These are phyloP conservation scores for Santalum album DNA, from an alignment of 164 flowering plant species.

Conservation along the genomic window DNA sequence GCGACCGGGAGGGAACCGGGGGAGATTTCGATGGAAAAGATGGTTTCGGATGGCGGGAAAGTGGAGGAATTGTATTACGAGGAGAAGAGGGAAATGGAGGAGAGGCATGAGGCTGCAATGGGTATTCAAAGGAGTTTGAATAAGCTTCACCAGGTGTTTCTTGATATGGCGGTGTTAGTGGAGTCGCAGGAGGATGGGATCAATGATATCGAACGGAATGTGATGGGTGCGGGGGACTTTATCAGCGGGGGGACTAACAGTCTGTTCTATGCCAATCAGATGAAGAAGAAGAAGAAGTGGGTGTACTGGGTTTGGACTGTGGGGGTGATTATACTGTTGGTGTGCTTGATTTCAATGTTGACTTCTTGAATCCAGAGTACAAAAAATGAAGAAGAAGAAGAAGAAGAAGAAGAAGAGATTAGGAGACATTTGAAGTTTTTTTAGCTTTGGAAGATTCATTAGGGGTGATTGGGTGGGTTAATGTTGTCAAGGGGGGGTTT, in stretches of 20 bases:
- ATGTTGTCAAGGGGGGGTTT: too few relatives aligned
- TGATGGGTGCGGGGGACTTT: slow-evolving; percentile 36
- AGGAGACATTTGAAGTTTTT: too few relatives aligned
- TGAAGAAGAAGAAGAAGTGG: slow-evolving; percentile 47
- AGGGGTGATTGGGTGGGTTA: too few relatives aligned
- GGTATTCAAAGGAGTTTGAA: slow-evolving; percentile 61
- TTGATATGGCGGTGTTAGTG: slow-evolving; percentile 80
- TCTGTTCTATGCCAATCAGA: slow-evolving; percentile 50
- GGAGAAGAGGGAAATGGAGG: slow-evolving; percentile 23
- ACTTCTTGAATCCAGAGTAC: slow-evolving; percentile 15
- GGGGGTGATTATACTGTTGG: slow-evolving; percentile 36
- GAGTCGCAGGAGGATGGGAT: slow-evolving; percentile 62
- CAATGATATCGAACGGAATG: slow-evolving; percentile 59
- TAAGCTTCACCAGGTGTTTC: slow-evolving; percentile 69
- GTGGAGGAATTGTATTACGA: slow-evolving; percentile 25
- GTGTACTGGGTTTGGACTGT: slow-evolving; percentile 40
- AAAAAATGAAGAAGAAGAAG: not conserved
- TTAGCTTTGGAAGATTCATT: too few relatives aligned
- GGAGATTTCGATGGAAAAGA: slow-evolving; percentile 39
- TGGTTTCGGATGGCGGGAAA: slow-evolving; percentile 26
- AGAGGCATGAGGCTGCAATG: slow-evolving; percentile 57
- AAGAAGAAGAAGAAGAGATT: not conserved
- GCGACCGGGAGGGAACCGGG: slow-evolving; percentile 40
- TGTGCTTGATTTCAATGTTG: slow-evolving; percentile 36
- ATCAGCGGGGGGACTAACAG: slow-evolving; percentile 56